Evolutionary conservation across 371 early-diverging fungal genomes (phyloP), one percentile per base, ranked within the genome.

Genomic region (Apophysomyces trapeziformis): DNA sequence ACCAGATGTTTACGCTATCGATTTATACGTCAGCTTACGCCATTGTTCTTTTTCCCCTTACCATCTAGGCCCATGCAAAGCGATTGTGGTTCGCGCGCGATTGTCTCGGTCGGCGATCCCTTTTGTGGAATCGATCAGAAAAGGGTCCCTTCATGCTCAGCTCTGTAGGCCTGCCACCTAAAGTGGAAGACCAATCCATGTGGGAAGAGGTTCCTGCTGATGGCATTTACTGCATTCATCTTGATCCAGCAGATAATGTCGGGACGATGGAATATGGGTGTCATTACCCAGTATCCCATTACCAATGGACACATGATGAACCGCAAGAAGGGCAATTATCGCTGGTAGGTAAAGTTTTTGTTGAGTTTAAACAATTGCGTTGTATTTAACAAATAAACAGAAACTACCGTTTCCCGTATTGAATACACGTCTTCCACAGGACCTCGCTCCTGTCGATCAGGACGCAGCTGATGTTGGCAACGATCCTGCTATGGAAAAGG

Each of bases 31-130:
- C 45, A 50, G 14, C 32, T 41, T 61, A 64, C 54, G 60, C 38
- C 3, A 46, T 38, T 64, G n/a, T 57, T 9, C 16, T 13, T 6
- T 18, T 45, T 18, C 13, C 6, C 0, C n/a, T 13, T 18, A 4
- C 43, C 14, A 47, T 66, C 5, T 47, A 87, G 76, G 76, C 79
- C 12, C 60, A 69, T 1, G 61, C 69, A 11, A 64, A 76, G 1
- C 72, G 69, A n/a, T 57, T 95, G n/a, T 94, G 85, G 80, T 95
- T 94, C 76, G 90, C 92, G 0, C 85, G 96, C 13, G 95, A 95
- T 69, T 87, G 87, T 46, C 70, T 96, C 9, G 96, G 96, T 1
- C 88, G 95, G n/a, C 77, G 95, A 47, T 95, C 94, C 3, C 69
- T 95, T 14, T 65, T 95, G 16, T 86, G 87, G 85, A 80, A 85